Conservation (phyloP, 805 yeast species). For the Zygosaccharomyces kombuchaensis region DNA sequence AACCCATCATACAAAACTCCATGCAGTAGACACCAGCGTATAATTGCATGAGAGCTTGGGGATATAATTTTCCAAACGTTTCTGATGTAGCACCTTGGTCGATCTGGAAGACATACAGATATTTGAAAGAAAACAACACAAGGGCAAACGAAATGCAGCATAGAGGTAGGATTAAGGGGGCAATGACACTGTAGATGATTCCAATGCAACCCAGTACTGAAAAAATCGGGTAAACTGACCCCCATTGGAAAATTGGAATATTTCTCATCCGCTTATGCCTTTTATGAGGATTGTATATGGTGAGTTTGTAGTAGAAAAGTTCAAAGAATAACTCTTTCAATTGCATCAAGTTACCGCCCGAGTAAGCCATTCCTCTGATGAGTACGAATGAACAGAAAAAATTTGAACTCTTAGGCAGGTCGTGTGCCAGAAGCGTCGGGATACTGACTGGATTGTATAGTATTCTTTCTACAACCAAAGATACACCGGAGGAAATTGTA, state of each 20-base stretch:
- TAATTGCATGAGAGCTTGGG: conserved; percentile 68
- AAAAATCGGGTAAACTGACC: conserved; percentile 69
- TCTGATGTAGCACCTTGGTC: conserved; percentile 51
- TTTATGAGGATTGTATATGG: conserved; percentile 60
- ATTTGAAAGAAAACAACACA: conserved; percentile 63
- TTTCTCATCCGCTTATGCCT: conserved; percentile 42
- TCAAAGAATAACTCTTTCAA: conserved; percentile 46
- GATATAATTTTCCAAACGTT: conserved; percentile 66
- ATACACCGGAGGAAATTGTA: conserved; percentile 75
- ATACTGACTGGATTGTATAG: conserved; percentile 68
- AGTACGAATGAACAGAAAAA: conserved; percentile 77
- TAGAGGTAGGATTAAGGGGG: conserved; percentile 70
- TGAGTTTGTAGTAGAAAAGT: conserved; percentile 33
- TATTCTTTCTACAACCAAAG: conserved; percentile 56
- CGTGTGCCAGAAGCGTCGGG: conserved; percentile 66
- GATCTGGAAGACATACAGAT: conserved; percentile 57
- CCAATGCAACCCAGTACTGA: conserved; percentile 78
- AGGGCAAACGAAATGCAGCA: conserved; percentile 53
- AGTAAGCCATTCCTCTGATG: conserved; percentile 68
- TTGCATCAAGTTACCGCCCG: conserved; percentile 68
- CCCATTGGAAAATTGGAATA: conserved; percentile 61
- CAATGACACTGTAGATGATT: conserved; percentile 68
- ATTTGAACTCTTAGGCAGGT: conserved; percentile 80
- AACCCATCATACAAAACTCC: conserved; percentile 73
- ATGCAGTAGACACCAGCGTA: conserved; percentile 79